Base-by-base conservation (phyloP, 768 basidiomycete genomes). In the Porphyrellus cyaneotinctus region DNA sequence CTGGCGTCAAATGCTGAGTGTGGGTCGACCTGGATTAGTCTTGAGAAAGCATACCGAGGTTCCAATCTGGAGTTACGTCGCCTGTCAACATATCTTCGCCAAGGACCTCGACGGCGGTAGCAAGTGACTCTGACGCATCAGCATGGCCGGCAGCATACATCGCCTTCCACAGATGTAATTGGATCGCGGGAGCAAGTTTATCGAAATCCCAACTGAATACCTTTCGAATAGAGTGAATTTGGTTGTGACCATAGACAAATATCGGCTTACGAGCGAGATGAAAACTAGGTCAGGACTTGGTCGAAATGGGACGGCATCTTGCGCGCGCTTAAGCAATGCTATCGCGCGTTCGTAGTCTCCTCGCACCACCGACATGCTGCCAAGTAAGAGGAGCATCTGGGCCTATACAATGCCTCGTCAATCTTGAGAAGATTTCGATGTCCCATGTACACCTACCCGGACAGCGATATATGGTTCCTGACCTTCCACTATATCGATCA, bases 131-230 rank as follows among this genome's bases (percentile, higher is more conserved):
- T 2, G 15, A 14, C 5, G 18, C 12, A 24, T 38, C 36, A 8
- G 33, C 13, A 6, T 17, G n/a, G 10, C 32, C 47, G 3, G 24
- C 23, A 10, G 17, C 42, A 38, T 35, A 1, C 18, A 38, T 28
- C 10, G 51, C 38, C 36, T 45, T 20, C n/a, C 9, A 20, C n/a
- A 47, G 39, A 2, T 15, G 44, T 10, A 28, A 8, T 9, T 47
- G 32, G 20, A 51, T 38, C 2, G 24, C 35, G n/a, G n/a, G 6
- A 10, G 23, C 6, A 13, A 58, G 43, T 12, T 33, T 18, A 1
- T 60, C 59, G 35, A 60, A 57, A 18, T 51, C 22, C 59, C 59
- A 60, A 1, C 50, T 54, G 33, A 57, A 57, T 2, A 60, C 48
- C 50, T 58, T 39, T 24, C 6, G 2, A 31, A n/a, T 1, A 14